A percentile compares a stretch with the other conserved stretches of the same genome.
Conservation (phyloP, 306 rosid genomes). For the Gynostemma pentaphyllum region DNA sequence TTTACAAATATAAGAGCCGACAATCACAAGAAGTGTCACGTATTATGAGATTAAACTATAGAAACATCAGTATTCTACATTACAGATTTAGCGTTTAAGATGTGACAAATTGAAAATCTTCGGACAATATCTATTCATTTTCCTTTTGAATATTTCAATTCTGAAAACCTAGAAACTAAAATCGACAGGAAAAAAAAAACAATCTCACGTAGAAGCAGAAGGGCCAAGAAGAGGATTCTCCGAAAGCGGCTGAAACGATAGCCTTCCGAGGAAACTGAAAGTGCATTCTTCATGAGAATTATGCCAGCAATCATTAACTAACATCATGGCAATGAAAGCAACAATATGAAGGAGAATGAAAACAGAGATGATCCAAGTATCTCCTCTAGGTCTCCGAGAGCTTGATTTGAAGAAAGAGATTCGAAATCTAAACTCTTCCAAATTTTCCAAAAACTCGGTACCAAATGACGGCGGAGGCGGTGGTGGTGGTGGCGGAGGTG, state of each 20-base stretch:
- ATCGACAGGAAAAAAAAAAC: neutral
- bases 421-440: conserved; percentile 25
- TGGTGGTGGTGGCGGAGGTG: conserved; percentile 7
- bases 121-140: neutral
- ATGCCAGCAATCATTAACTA: conserved; percentile 66
- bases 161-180: neutral
- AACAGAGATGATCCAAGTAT: conserved; percentile 79
- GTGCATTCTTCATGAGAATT: conserved; percentile 64
- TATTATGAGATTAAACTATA: neutral
- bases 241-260: conserved; percentile 72
- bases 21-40: neutral
- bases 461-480: conserved; percentile 9
- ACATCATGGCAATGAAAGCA: conserved; percentile 64
- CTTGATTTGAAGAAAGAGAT: conserved; percentile 25
- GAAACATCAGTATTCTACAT: neutral
- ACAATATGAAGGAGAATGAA: conserved; percentile 58
- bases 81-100: neutral
- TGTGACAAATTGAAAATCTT: neutral
- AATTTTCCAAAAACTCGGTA: conserved; percentile 13
- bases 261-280: conserved; percentile 44
- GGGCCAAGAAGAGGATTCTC: conserved; percentile 93
- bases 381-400: conserved; percentile 30
- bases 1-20: neutral
- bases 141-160: neutral
- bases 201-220: conserved; percentile 71